These are phyloP conservation scores for Ceratobasidium sp. DNA, from an alignment of 1,284 basidiomycete genomes.

Conservation along the genomic window DNA sequence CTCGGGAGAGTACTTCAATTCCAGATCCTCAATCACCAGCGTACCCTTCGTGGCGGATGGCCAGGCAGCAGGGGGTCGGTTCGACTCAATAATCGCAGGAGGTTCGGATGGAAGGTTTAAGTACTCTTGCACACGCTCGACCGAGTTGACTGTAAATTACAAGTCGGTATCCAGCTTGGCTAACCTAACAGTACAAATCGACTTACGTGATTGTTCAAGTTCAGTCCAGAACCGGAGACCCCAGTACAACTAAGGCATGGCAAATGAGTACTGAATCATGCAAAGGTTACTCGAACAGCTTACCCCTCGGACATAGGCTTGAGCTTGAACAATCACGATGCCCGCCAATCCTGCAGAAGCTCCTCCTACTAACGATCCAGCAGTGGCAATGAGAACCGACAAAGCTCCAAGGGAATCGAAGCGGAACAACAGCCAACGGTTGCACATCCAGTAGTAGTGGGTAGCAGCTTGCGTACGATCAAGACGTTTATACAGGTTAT, in stretches of 20 bases:
- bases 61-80: constrained; percentile 34
- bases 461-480: constrained; percentile 30
- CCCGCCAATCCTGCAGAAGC: constrained; percentile 3
- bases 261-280: background rate
- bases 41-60: constrained; percentile 12
- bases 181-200: background rate
- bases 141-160: constrained; percentile 2
- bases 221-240: constrained; percentile 25
- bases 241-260: constrained; percentile 15
- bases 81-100: constrained; percentile 18
- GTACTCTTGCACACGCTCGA: constrained; percentile 32
- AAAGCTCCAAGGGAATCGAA: constrained; percentile 10
- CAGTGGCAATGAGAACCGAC: constrained; percentile 18
- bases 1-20: constrained; percentile 30
- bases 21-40: constrained; percentile 16
- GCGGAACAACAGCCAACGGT: constrained; percentile 11
- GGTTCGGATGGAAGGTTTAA: constrained; percentile 14
- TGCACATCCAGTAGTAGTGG: constrained; percentile 29
- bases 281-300: background rate
- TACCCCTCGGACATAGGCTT: constrained; percentile 15
- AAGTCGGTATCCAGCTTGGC: background rate
- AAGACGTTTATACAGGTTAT: constrained; percentile 14
- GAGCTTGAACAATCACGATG: constrained; percentile 6
- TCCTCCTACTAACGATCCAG: background rate
- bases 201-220: constrained; percentile 19